Percentiles rank a stretch among this genome's conserved stretches.
Conservation (phyloP, 2,329 filamentous ascomycete species). For the Cercospora citrullina region DNA sequence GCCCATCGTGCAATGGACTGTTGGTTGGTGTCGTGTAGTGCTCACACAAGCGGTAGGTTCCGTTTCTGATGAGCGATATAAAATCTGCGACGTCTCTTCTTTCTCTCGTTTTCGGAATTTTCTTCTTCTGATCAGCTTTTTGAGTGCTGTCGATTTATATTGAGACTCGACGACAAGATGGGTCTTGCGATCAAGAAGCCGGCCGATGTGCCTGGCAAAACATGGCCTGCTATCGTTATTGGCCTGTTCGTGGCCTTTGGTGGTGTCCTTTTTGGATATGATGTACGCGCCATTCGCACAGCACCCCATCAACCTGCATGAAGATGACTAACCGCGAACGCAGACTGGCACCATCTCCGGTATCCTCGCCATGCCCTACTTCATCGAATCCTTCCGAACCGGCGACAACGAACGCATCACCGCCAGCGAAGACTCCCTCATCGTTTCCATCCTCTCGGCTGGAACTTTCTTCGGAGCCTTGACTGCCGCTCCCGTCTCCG, state of each 20-base stretch:
- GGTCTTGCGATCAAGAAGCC: constrained; percentile 25
- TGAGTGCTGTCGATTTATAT: background rate
- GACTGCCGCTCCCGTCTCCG: constrained; percentile 67
- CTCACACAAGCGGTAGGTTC: background rate
- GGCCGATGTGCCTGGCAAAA: constrained; percentile 24
- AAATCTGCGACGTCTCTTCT: background rate
- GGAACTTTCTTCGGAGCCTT: constrained; percentile 76
- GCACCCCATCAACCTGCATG: too few species aligned
- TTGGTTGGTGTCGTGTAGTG: background rate
- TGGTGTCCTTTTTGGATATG: constrained; percentile 38
- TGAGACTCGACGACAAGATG: constrained; percentile 7
- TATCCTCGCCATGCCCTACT: constrained; percentile 38
- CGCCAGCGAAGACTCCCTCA: constrained; percentile 64
- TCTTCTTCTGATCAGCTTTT: background rate
- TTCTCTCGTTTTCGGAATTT: background rate
- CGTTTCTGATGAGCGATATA: background rate
- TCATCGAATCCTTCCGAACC: constrained; percentile 34
- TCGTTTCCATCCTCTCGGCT: constrained; percentile 79
- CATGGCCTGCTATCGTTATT: constrained; percentile 48
- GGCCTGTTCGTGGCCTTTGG: constrained; percentile 45
- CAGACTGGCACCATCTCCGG: constrained; percentile 43
- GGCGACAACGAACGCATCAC: constrained; percentile 38
- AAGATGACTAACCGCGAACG: background rate
- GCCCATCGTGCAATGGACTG: background rate
- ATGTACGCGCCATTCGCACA: constrained; percentile 16